A percentile compares a stretch with the other conserved stretches of the same genome.
Evolutionary conservation across 2,329 filamentous ascomycete genomes (phyloP).

Genomic region (Conoideocrella luteorostrata): DNA sequence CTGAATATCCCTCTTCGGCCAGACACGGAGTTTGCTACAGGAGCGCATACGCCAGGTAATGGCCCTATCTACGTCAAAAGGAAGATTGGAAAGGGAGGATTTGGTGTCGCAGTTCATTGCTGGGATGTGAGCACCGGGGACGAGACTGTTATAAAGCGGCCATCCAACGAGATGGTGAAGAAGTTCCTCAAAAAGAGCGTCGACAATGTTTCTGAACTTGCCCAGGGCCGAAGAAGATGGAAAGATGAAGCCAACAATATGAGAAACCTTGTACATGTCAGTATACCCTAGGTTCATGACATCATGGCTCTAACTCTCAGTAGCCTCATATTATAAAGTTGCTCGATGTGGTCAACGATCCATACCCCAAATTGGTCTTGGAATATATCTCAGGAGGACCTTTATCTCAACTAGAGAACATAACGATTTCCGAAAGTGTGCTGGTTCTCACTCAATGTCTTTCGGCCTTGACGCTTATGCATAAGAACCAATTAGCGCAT

Average conservation of each 20-base stretch:
- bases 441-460: conserved; percentile 11
- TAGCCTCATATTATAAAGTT: conserved; percentile 14
- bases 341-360: neutral
- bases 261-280: conserved; percentile 13
- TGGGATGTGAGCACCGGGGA: conserved; percentile 19
- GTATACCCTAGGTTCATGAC: conserved; percentile 2
- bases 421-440: conserved; percentile 11
- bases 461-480: conserved; percentile 14
- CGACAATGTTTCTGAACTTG: neutral
- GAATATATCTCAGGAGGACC: conserved; percentile 13
- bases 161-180: conserved; percentile 2
- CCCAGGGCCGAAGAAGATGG: conserved; percentile 9
- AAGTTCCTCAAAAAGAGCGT: neutral
- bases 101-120: conserved; percentile 13
- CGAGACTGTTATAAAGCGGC: conserved; percentile 17
- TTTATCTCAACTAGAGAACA: conserved; percentile 2
- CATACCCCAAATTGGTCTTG: conserved; percentile 8
- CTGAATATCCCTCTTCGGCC: conserved; percentile 8
- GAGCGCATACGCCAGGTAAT: conserved; percentile 9
- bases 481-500: conserved; percentile 61
- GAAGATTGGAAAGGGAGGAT: conserved; percentile 13
- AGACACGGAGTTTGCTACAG: conserved; percentile 9
- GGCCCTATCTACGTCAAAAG: conserved; percentile 10
- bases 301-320: conserved; percentile 4
- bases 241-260: conserved; percentile 16